phyloP scores from a whole-genome alignment of 225 moss, liverwort and hornwort species.

The Pseudisothecium myosuroides region DNA sequence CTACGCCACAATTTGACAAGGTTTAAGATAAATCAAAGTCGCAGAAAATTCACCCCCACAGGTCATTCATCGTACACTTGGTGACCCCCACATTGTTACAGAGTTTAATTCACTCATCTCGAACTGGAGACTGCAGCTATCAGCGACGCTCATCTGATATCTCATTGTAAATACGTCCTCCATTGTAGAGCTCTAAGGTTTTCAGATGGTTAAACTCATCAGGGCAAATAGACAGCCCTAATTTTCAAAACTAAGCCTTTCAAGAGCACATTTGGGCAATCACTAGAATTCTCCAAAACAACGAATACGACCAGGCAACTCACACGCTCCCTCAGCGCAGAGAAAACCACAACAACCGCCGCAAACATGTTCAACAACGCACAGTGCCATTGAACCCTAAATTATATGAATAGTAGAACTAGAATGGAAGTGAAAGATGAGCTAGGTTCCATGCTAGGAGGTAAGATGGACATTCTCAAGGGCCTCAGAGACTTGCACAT shows the following conservation, averaged over 20 bases:
- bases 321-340: background rate
- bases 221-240: background rate
- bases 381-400: background rate
- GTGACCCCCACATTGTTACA: background rate
- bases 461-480: background rate
- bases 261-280: background rate
- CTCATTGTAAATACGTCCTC: background rate
- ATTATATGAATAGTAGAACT: background rate
- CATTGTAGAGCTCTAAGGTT: background rate
- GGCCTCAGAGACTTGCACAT: background rate
- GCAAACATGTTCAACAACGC: background rate
- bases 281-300: background rate
- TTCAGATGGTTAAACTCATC: background rate
- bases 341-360: background rate
- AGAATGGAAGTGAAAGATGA: background rate
- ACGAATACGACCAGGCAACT: background rate
- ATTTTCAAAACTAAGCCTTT: background rate
- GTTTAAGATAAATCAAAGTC: background rate
- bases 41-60: background rate
- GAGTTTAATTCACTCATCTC: background rate
- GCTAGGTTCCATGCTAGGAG: background rate
- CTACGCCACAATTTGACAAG: background rate
- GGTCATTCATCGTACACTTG: background rate
- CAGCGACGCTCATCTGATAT: background rate
- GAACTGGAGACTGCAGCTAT: background rate